Percentiles rank a stretch among this genome's conserved stretches.
Conservation (phyloP, 1,139 yeast genomes). For the Zygoascus hellenicus region DNA sequence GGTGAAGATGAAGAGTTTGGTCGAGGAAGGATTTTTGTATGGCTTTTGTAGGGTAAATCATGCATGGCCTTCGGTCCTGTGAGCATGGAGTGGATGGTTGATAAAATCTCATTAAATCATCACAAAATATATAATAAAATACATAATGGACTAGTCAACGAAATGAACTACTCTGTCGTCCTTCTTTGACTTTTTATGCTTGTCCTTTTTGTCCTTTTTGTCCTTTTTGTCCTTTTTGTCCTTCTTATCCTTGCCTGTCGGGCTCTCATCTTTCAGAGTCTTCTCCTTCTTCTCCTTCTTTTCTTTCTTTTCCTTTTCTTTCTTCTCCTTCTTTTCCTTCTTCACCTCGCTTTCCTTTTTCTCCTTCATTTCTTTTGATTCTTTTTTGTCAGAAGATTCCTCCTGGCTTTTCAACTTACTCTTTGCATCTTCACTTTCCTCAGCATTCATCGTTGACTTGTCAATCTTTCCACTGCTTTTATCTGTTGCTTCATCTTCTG, state of each 20-base stretch:
- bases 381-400: constrained; percentile 31
- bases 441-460: constrained; percentile 27
- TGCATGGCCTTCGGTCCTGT: too few relatives aligned
- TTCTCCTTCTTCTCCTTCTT: constrained; percentile 34
- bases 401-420: not conserved
- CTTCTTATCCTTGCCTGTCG: constrained; percentile 9
- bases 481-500: constrained; percentile 13
- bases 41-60: too few relatives aligned
- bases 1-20: constrained; percentile 4
- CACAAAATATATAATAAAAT: too few relatives aligned
- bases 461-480: constrained; percentile 5
- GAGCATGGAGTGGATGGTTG: too few relatives aligned
- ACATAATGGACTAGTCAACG: not conserved
- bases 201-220: constrained; percentile 9
- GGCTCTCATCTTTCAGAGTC: constrained; percentile 32
- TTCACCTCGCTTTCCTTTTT: constrained; percentile 15
- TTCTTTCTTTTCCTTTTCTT: constrained; percentile 27
- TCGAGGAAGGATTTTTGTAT: too few relatives aligned
- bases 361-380: constrained; percentile 12
- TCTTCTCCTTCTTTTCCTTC: constrained; percentile 29
- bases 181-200: constrained; percentile 7
- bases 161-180: constrained; percentile 1
- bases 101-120: too few relatives aligned
- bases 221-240: constrained; percentile 10
- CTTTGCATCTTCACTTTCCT: constrained; percentile 33